A percentile compares a stretch with the other conserved stretches of the same genome.
Conservation (phyloP, 2,329 filamentous ascomycete species). For the Colletotrichum caudatum region DNA sequence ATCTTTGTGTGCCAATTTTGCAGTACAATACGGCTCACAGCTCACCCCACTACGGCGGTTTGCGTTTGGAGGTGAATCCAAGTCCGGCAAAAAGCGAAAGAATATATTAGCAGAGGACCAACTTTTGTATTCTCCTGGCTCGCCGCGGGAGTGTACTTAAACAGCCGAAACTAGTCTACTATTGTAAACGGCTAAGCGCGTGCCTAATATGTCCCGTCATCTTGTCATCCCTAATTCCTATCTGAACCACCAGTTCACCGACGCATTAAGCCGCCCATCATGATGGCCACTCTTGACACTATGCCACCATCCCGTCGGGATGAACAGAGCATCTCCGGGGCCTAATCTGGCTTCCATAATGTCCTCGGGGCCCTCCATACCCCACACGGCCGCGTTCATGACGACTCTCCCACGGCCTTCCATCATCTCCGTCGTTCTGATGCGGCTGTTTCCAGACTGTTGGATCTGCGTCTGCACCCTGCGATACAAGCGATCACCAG, state of each 20-base stretch:
- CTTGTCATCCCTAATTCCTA: slow-evolving; percentile 41
- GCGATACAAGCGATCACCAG: slow-evolving; percentile 74
- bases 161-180: background rate
- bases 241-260: slow-evolving; percentile 62
- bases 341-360: slow-evolving; percentile 67
- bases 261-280: slow-evolving; percentile 55
- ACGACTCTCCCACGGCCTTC: slow-evolving; percentile 75
- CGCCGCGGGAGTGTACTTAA: background rate
- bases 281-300: slow-evolving; percentile 56
- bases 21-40: background rate
- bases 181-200: background rate
- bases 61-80: background rate
- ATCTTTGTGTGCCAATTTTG: background rate
- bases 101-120: background rate
- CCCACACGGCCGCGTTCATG: slow-evolving; percentile 80
- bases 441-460: slow-evolving; percentile 55
- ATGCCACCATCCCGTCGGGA: slow-evolving; percentile 70
- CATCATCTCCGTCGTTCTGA: slow-evolving; percentile 94
- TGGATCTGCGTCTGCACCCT: slow-evolving; percentile 58
- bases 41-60: background rate
- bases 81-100: background rate
- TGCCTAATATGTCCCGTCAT: too few species aligned
- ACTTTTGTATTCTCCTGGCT: background rate
- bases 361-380: slow-evolving; percentile 48
- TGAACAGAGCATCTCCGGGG: slow-evolving; percentile 79